Percentiles rank a stretch among this genome's conserved stretches.
Evolutionary conservation across 345 rosid genomes (phyloP).

Genomic region (Citrus sinensis): DNA sequence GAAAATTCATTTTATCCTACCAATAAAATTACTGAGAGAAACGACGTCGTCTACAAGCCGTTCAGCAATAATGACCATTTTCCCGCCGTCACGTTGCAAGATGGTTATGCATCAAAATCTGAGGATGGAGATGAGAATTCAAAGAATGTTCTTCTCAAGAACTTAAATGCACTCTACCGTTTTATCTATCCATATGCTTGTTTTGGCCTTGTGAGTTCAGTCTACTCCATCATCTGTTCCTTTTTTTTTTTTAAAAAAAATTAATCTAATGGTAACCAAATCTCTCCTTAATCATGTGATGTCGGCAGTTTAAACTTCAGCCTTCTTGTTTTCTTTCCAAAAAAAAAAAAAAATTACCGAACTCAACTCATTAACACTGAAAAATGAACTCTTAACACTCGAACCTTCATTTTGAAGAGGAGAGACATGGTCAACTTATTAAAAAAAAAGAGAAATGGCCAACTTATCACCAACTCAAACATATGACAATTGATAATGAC

Average conservation of each 20-base stretch:
- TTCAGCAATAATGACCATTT: neutral
- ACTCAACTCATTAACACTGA: no score
- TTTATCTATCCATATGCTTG: conserved; percentile 30
- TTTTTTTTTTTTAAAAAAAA: no score
- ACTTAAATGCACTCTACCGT: conserved; percentile 1
- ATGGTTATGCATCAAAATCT: neutral
- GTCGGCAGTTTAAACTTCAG: no score
- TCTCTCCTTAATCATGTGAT: neutral
- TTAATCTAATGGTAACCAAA: no score
- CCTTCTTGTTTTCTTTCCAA: no score
- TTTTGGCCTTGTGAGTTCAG: conserved; percentile 24
- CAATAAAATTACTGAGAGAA: neutral
- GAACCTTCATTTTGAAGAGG: no score
- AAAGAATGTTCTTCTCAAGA: neutral
- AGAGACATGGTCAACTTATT: no score
- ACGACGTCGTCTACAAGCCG: neutral
- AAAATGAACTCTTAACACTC: no score
- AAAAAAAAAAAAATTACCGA: no score
- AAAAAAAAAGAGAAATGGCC: no score
- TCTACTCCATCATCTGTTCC: no score
- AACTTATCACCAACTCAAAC: no score
- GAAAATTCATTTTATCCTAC: neutral
- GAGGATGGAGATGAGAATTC: neutral
- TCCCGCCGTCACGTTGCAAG: neutral
- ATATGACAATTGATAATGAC: neutral